These are phyloP conservation scores for Cladosporium sp. DNA, from an alignment of 2,329 filamentous ascomycete species.

Conservation along the genomic window DNA sequence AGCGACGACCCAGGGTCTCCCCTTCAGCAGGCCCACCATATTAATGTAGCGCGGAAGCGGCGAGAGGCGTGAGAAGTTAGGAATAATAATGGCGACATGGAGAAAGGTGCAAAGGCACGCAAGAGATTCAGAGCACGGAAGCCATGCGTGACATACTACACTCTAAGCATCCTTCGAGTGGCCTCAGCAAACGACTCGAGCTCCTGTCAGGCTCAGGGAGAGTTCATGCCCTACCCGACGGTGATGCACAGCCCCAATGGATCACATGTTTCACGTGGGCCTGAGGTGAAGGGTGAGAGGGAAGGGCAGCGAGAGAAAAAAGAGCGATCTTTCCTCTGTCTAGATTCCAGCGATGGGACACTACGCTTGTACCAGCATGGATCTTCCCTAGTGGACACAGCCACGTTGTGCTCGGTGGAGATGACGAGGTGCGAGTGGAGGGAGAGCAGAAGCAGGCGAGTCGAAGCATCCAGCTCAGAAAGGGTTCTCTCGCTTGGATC, in stretches of 20 bases:
- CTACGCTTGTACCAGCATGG: background rate
- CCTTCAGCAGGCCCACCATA: background rate
- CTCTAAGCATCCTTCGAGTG: background rate
- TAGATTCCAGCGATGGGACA: background rate
- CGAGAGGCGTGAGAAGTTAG: background rate
- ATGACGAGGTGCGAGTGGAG: too few species aligned
- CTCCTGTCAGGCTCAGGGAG: background rate
- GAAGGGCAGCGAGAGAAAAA: too few species aligned
- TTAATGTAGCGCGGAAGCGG: background rate
- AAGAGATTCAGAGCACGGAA: background rate
- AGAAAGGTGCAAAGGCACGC: too few species aligned
- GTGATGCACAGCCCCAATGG: background rate
- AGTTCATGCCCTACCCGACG: background rate
- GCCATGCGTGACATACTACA: background rate
- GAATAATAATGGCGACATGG: background rate
- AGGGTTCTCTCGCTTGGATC: too few species aligned
- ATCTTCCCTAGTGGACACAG: background rate
- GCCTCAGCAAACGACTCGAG: background rate
- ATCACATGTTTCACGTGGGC: background rate
- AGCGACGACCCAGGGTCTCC: background rate
- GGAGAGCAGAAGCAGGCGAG: too few species aligned
- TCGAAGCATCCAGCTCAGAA: too few species aligned
- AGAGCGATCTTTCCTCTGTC: background rate
- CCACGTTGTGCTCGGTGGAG: too few species aligned
- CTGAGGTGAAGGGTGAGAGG: background rate